Base-by-base conservation (phyloP, 768 basidiomycete species). In the Suillus weaverae region DNA sequence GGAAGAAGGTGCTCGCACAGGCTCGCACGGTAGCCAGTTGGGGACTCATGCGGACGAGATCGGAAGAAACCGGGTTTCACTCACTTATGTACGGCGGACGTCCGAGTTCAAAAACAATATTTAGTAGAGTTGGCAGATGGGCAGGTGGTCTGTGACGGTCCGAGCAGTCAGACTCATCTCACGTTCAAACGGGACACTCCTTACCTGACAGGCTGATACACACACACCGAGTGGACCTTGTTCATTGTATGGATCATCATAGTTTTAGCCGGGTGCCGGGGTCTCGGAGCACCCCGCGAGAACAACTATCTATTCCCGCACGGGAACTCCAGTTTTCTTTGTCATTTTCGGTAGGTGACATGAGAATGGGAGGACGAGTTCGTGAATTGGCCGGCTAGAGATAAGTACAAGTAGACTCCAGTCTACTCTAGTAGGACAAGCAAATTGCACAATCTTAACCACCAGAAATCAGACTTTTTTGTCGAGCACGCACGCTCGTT, bases 201-300 rank as follows among this genome's bases (percentile, higher is more conserved):
- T 41, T 20, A 41, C 38, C 57, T 41, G 38, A 59, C 57, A 41
- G 26, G 26, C 26, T 26, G 11, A 39, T 16, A 30, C 38, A 3
- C 56, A 33, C 53, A 13, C 36, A 10, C 53, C 44, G 11, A 10
- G 18, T 53, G 16, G 14, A 50, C 26, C 48, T 30, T 53, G 30
- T 53, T 53, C 51, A 53, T 32, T 18, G 22, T 51, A 51, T 4
- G 13, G 22, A 41, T 36, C 36, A 36, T 36, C 10, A n/a, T 18
- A 50, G 26, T 7, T 26, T 57, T 57, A 39, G 38, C 26, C 26
- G 11, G 10, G 20, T 41, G 30, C n/a, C n/a, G n/a, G n/a, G n/a
- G n/a, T n/a, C n/a, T 59, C 57, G 57, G 57, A 59, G 51, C 51
- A 32, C 51, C 18, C 30, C 51, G 51, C 18, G 30, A 16, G 50